These are phyloP conservation scores for Chenopodium album DNA, from an alignment of 148 eudicot genomes.

Conservation along the genomic window DNA sequence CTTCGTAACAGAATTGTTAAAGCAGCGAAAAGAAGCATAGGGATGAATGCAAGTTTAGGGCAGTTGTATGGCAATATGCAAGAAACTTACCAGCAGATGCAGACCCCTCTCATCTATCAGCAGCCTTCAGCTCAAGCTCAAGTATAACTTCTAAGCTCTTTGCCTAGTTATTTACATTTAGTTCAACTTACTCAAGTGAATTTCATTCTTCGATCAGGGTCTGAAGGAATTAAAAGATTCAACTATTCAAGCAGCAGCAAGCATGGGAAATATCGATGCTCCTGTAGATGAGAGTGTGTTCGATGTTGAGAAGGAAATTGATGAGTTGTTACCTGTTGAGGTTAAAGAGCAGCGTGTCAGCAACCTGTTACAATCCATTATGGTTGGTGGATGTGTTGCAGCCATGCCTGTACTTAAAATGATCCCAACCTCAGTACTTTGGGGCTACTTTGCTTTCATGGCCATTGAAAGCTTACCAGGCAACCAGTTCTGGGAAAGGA, in stretches of 20 bases:
- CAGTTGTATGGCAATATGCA: conserved; percentile 84
- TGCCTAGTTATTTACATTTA: neutral
- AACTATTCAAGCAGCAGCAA: conserved; percentile 66
- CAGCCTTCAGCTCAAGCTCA: conserved; percentile 53
- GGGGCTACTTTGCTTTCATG: conserved; percentile 97
- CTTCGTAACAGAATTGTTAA: conserved; percentile 71
- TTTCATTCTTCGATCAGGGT: conserved; percentile 42
- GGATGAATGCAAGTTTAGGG: conserved; percentile 67
- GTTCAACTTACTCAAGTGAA: neutral
- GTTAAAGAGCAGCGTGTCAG: conserved; percentile 93
- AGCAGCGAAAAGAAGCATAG: conserved; percentile 70
- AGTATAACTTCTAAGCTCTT: conserved; percentile 35
- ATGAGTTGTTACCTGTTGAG: conserved; percentile 80
- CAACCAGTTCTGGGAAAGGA: conserved; percentile 93
- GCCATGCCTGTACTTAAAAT: conserved; percentile 82
- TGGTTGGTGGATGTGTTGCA: conserved; percentile 93
- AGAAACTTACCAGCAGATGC: conserved; percentile 87
- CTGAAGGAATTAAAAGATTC: conserved; percentile 81
- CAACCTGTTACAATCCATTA: conserved; percentile 66
- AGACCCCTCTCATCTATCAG: conserved; percentile 86
- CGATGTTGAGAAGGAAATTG: conserved; percentile 84
- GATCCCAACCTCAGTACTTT: conserved; percentile 89
- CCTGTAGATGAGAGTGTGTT: conserved; percentile 83
- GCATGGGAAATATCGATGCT: conserved; percentile 71
- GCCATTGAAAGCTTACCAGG: conserved; percentile 94